Percentiles rank a stretch among this genome's conserved stretches.
Evolutionary conservation across 2,329 filamentous ascomycete species (phyloP).

Genomic region (Alternaria sp.): DNA sequence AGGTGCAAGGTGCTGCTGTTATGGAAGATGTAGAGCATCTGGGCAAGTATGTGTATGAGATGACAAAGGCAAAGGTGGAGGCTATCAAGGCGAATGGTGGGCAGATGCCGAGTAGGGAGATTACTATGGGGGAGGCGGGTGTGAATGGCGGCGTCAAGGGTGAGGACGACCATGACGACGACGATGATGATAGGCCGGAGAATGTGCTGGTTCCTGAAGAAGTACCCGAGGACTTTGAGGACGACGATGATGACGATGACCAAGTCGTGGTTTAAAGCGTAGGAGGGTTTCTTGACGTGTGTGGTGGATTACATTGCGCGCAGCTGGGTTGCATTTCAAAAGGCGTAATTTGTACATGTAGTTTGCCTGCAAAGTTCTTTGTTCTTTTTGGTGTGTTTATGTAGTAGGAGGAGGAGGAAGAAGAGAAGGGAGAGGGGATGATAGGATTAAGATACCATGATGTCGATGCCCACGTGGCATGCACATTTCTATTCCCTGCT

Average conservation of each 20-base stretch:
- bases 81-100: conserved; percentile 59
- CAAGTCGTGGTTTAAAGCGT: not conserved
- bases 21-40: conserved; percentile 96
- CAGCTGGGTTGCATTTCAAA: not conserved
- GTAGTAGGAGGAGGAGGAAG: not conserved
- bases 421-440: accelerated
- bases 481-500: too few relatives aligned
- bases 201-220: conserved; percentile 37
- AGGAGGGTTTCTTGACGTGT: not conserved
- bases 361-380: not conserved
- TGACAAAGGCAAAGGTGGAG: conserved; percentile 79
- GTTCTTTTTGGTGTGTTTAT: not conserved
- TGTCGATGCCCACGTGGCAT: too few relatives aligned
- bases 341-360: not conserved
- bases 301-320: too few relatives aligned
- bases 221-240: conserved; percentile 4
- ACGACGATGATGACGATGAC: conserved; percentile 12
- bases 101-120: conserved; percentile 46
- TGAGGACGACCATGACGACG: conserved; percentile 35
- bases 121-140: conserved; percentile 44
- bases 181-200: conserved; percentile 41
- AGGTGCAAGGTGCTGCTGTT: conserved; percentile 64
- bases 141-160: conserved; percentile 38
- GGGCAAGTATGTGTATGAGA: conserved; percentile 95
- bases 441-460: not conserved